A percentile compares a stretch with the other conserved stretches of the same genome.
Evolutionary conservation across 1,284 basidiomycete species (phyloP).

Genomic region (Boletellus dicymbophilus): DNA sequence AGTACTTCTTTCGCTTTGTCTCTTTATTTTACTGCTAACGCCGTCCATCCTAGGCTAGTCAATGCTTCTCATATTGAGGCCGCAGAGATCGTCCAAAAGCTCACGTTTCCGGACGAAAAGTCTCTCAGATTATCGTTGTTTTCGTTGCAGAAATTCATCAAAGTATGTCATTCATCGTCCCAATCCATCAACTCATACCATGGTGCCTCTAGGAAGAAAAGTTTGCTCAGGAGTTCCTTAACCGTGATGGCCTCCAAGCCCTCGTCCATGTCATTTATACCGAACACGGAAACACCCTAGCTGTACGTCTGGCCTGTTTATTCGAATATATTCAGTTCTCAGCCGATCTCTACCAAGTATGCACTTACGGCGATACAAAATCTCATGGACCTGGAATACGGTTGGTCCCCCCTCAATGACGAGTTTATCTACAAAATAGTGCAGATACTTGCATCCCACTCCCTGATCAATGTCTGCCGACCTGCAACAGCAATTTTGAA

Average conservation of each 20-base stretch:
- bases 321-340: conserved; percentile 5
- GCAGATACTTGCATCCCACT: conserved; percentile 73
- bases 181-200: neutral
- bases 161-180: conserved; percentile 39
- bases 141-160: conserved; percentile 83
- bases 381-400: conserved; percentile 81
- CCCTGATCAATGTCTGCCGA: conserved; percentile 93
- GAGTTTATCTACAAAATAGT: conserved; percentile 80
- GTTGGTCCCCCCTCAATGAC: conserved; percentile 75
- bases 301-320: conserved; percentile 49
- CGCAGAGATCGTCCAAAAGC: conserved; percentile 75
- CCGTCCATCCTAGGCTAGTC: conserved; percentile 56
- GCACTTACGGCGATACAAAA: conserved; percentile 86
- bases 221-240: conserved; percentile 86
- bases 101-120: conserved; percentile 63
- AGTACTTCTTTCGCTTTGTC: conserved; percentile 50
- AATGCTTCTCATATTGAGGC: conserved; percentile 84
- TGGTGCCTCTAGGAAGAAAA: conserved; percentile 69
- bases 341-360: conserved; percentile 50
- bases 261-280: conserved; percentile 75
- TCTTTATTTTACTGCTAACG: conserved; percentile 3
- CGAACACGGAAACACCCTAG: conserved; percentile 83
- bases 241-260: conserved; percentile 72
- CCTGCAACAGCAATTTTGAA: conserved; percentile 94
- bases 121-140: conserved; percentile 71